Conservation (phyloP, 2,329 filamentous ascomycete genomes). For the Talaromyces atroroseus region DNA sequence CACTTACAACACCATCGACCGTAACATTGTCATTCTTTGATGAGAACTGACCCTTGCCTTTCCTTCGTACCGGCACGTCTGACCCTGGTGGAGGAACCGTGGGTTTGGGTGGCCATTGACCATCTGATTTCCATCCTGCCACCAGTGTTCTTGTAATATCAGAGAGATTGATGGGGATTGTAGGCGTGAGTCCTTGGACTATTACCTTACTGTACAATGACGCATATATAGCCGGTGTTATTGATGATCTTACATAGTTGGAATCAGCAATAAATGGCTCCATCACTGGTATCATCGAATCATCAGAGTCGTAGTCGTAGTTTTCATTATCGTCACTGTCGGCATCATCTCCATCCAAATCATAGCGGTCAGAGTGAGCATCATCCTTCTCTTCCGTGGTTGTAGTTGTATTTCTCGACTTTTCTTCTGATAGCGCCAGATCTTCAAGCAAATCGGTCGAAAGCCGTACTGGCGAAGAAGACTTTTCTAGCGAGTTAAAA, state of each 20-base stretch:
- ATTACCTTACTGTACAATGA: constrained; percentile 89
- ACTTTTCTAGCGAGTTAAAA: not conserved
- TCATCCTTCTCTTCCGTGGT: not conserved
- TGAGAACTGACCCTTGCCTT: constrained; percentile 9
- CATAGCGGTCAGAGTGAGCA: not conserved
- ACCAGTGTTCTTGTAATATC: constrained; percentile 79
- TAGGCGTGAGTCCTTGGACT: constrained; percentile 70
- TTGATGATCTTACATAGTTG: constrained; percentile 72
- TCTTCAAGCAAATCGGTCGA: constrained; percentile 6
- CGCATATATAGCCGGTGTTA: constrained; percentile 66
- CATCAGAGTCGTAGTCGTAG: constrained; percentile 36
- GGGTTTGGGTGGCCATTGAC: constrained; percentile 78
- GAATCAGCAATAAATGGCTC: constrained; percentile 65
- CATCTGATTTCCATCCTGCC: constrained; percentile 84
- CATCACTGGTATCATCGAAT: constrained; percentile 66
- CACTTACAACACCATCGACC: not conserved
- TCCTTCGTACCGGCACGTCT: constrained; percentile 15
- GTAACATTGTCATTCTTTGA: not conserved
- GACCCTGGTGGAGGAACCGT: constrained; percentile 24
- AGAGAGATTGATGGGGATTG: constrained; percentile 78
- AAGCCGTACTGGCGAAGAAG: not conserved
- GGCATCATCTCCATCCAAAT: constrained; percentile 8
- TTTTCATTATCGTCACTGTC: constrained; percentile 27
- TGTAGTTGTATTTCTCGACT: not conserved
- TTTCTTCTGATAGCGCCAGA: constrained; percentile 2